These are phyloP conservation scores for Blastocystis sp. DNA, from an alignment of 352 stramenopile genomes.

Conservation along the genomic window DNA sequence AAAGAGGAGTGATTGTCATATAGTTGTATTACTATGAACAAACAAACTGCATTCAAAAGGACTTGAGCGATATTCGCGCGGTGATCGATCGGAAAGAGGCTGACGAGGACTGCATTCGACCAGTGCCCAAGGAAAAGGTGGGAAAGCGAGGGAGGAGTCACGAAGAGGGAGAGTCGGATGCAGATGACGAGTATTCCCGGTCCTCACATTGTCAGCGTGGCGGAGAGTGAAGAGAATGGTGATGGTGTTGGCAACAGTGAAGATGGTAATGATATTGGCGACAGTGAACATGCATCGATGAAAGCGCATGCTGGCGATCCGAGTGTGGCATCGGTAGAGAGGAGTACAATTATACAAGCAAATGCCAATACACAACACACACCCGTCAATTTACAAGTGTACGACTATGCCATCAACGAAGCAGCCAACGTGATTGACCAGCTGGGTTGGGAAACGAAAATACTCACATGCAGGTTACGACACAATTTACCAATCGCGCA, in stretches of 20 bases:
- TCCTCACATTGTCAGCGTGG: background rate
- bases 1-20: background rate
- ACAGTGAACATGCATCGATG: background rate
- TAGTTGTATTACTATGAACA: background rate
- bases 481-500: background rate
- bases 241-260: background rate
- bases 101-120: background rate
- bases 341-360: no score
- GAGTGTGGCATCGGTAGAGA: no score
- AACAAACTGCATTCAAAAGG: background rate
- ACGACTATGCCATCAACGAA: background rate
- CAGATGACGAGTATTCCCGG: constrained; percentile 3
- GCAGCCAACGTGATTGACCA: background rate
- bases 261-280: background rate
- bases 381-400: background rate
- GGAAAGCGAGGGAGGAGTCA: background rate
- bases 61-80: background rate
- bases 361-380: no score
- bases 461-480: background rate
- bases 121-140: background rate
- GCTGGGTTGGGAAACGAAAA: background rate
- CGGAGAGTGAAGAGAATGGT: background rate
- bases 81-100: background rate
- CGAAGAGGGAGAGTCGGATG: background rate
- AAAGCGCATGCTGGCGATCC: no score